phyloP scores from a whole-genome alignment of 192 early-diverging fungal genomes.

The Physocladia obscura region DNA sequence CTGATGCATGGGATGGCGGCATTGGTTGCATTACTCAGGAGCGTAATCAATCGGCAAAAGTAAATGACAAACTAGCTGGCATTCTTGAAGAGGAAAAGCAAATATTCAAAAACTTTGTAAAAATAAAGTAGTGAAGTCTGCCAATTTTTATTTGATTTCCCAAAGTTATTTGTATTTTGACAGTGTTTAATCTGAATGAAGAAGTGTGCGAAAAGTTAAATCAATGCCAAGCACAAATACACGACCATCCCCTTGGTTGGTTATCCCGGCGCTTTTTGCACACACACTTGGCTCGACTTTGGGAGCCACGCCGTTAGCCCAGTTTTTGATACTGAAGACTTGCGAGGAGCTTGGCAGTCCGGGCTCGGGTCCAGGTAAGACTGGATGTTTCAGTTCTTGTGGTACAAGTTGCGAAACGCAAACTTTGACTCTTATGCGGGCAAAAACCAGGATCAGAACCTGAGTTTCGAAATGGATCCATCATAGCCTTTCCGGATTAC shows the following conservation, averaged over 20 bases:
- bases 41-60: background rate
- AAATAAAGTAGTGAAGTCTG: background rate
- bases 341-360: constrained; percentile 5
- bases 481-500: constrained; percentile 16
- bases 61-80: background rate
- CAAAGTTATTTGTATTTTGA: too few relatives aligned
- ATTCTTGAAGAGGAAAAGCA: too few relatives aligned
- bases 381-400: background rate
- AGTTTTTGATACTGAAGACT: constrained; percentile 17
- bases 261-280: constrained; percentile 7
- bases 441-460: too few relatives aligned
- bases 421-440: background rate
- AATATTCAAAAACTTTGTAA: background rate
- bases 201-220: too few relatives aligned
- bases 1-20: background rate
- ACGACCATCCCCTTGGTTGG: background rate
- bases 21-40: background rate
- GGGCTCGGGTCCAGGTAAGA: background rate
- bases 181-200: too few relatives aligned
- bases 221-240: background rate
- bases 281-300: constrained; percentile 9
- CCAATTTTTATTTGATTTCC: too few relatives aligned
- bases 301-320: background rate
- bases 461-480: too few relatives aligned
- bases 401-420: background rate